Evolutionary conservation across 2,329 filamentous ascomycete species (phyloP).

Genomic region (Talaromyces sp.): DNA sequence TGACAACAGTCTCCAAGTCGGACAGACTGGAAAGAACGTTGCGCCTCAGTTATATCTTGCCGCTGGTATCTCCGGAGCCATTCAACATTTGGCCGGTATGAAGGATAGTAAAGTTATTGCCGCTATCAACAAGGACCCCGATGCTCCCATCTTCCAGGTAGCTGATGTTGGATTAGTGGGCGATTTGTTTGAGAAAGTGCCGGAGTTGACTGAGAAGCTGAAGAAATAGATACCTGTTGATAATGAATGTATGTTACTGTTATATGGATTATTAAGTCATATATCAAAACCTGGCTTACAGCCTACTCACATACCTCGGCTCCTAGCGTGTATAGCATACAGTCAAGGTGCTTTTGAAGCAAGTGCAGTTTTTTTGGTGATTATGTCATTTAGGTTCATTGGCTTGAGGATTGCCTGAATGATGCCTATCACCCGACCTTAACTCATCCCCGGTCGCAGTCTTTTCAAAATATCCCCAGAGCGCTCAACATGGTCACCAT

Average conservation of each 20-base stretch:
- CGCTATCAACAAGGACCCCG: constrained; percentile 95
- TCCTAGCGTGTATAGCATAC: not conserved
- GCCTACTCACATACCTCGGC: not conserved
- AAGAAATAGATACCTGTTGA: constrained; percentile 49
- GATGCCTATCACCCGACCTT: no score
- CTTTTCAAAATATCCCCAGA: no score
- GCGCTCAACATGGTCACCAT: no score
- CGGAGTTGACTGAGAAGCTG: constrained; percentile 92
- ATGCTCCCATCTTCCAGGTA: constrained; percentile 97
- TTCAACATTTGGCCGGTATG: constrained; percentile 98
- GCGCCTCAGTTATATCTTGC: constrained; percentile 93
- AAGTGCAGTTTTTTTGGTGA: no score
- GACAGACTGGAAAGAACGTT: constrained; percentile 98
- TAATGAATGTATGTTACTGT: constrained; percentile 9
- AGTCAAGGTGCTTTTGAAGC: no score
- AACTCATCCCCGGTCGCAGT: no score
- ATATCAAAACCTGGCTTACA: not conserved
- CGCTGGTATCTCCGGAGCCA: constrained; percentile 92
- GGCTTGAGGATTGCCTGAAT: no score
- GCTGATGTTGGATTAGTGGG: constrained; percentile 94
- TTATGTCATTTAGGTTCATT: no score
- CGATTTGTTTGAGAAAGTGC: constrained; percentile 92
- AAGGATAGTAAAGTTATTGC: constrained; percentile 99
- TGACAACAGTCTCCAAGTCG: constrained; percentile 96
- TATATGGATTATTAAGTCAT: not conserved